A percentile compares a stretch with the other conserved stretches of the same genome.
Evolutionary conservation across 2,329 filamentous ascomycete species (phyloP).

Genomic region (Penicillium griseofulvum): DNA sequence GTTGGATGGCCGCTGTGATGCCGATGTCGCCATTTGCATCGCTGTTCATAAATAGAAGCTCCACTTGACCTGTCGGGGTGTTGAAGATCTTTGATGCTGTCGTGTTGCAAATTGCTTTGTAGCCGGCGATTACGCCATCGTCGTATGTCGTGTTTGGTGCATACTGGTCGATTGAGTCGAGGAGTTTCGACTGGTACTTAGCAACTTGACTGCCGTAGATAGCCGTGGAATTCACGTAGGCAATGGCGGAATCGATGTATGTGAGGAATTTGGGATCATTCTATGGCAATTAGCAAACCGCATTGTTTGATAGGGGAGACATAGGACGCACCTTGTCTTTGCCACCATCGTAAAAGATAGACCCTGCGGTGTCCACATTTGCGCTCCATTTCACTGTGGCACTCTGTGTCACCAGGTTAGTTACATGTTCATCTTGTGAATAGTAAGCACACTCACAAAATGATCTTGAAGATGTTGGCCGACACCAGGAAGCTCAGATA

Average conservation of each 20-base stretch:
- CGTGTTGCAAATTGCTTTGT: conserved; percentile 29
- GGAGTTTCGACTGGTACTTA: conserved; percentile 15
- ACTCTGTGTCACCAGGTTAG: conserved; percentile 23
- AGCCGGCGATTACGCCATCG: conserved; percentile 24
- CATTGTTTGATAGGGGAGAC: neutral
- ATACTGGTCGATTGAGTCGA: conserved; percentile 16
- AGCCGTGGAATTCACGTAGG: conserved; percentile 26
- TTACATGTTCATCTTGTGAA: neutral
- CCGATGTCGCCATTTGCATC: conserved; percentile 27
- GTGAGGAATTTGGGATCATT: conserved; percentile 26
- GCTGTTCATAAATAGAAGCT: conserved; percentile 32
- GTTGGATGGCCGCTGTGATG: conserved; percentile 29
- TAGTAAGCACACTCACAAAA: conserved; percentile 22
- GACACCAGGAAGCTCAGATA: conserved; percentile 48
- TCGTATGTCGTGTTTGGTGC: conserved; percentile 26
- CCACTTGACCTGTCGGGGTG: conserved; percentile 25
- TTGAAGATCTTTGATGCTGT: conserved; percentile 25
- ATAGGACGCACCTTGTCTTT: conserved; percentile 23
- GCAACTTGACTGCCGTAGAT: conserved; percentile 20
- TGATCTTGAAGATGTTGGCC: conserved; percentile 55
- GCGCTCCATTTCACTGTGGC: conserved; percentile 31
- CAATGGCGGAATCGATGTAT: conserved; percentile 29
- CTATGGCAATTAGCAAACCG: conserved; percentile 13
- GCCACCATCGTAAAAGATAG: conserved; percentile 28
- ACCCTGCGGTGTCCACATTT: conserved; percentile 29